Evolutionary conservation across 306 rosid genomes (phyloP).

Genomic region (Medicago lupulina): DNA sequence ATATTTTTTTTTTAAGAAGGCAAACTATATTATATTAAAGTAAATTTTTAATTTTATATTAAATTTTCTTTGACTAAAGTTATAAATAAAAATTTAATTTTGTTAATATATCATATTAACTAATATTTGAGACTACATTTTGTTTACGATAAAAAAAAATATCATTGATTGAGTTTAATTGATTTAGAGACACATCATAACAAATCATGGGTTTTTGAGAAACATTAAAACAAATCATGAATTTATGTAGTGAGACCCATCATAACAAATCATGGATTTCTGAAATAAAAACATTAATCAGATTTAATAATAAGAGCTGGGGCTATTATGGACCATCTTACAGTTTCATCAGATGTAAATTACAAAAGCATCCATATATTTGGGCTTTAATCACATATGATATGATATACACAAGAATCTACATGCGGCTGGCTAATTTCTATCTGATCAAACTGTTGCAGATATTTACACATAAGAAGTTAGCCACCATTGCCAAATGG

Average conservation of each 20-base stretch:
- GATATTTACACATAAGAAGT: slow-evolving; percentile 1
- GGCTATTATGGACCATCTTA: background rate
- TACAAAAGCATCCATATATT: background rate
- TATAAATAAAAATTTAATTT: no score
- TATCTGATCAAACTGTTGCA: background rate
- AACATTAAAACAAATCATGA: background rate
- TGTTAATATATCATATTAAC: background rate
- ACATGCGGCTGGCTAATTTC: background rate
- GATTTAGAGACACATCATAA: background rate
- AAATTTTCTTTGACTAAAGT: no score
- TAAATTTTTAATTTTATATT: no score
- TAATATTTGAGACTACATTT: no score
- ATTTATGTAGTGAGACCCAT: background rate
- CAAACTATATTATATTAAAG: no score
- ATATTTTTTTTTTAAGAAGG: no score
- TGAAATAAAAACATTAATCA: background rate
- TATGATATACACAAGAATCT: background rate
- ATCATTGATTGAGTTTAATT: background rate
- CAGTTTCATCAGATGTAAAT: background rate
- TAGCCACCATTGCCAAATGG: background rate
- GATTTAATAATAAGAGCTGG: background rate
- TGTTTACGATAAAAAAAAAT: background rate
- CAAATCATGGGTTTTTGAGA: background rate
- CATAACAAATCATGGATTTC: background rate
- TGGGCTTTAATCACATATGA: slow-evolving; percentile 5